Evolutionary conservation across 768 basidiomycete genomes (phyloP), one percentile per base, ranked within the genome.

Genomic region (Lentinula lateritia): DNA sequence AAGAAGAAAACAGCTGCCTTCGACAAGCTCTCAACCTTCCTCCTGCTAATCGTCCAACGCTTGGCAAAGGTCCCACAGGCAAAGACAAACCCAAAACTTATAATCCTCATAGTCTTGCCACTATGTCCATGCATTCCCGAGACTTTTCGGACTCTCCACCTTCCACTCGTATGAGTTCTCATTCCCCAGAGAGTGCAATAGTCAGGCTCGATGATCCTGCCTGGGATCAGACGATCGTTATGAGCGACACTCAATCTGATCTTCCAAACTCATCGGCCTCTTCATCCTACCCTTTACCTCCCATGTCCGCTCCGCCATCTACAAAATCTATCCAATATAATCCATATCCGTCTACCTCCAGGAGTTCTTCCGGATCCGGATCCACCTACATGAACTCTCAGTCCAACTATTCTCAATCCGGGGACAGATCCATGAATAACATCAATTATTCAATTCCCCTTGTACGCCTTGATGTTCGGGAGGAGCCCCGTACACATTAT

Each of bases 61-160:
- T 94, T 54, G 92, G 92, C 50, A 92, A 86, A 75, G 92, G 92
- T 52, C 92, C 92, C 32, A 94, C 92, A 0, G 92, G 92, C 38
- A 92, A 92, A 73, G 92, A 93, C 71, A 92, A 85, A 69, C 87
- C 88, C 54, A 90, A 80, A 66, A 56, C 71, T 6, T 74, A 75
- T n/a, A 82, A 84, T 55, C 35, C 68, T 69, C 23, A 69, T 67
- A 16, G 65, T 70, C 32, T 68, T 0, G 6, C 48, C 8, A 18
- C 43, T 2, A 48, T 73, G 42, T 67, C 68, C 38, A 70, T 79
- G 16, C 67, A 72, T 34, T 76, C 78, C 55, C 76, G 75, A 43
- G 80, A 75, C 32, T 80, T 81, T 0, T 82, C 81, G 6, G 78
- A 76, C 20, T 82, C 81, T 1, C 78, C 82, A 3, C 70, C 70